A percentile compares a stretch with the other conserved stretches of the same genome.
phyloP scores from a whole-genome alignment of 2,329 filamentous ascomycete species.

The Fusarium anguioides region DNA sequence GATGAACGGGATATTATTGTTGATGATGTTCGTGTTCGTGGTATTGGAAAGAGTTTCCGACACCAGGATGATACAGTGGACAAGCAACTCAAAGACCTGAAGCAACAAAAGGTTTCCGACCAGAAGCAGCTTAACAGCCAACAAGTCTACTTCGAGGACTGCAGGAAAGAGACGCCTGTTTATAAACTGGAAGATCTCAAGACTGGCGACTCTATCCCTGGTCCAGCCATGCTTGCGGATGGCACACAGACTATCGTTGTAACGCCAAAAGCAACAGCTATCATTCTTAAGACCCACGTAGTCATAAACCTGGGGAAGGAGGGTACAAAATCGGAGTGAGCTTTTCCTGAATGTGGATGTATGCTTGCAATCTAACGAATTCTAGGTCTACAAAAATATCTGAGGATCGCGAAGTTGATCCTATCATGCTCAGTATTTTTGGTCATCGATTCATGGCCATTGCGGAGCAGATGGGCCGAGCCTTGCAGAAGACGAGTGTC shows the following conservation, averaged over 20 bases:
- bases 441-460: constrained; percentile 88
- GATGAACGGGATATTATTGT: constrained; percentile 87
- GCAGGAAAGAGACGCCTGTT: constrained; percentile 80
- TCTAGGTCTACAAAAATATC: constrained; percentile 37
- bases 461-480: constrained; percentile 85
- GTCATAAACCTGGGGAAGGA: constrained; percentile 82
- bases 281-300: constrained; percentile 87
- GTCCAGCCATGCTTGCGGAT: constrained; percentile 88
- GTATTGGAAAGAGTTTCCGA: constrained; percentile 88
- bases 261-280: constrained; percentile 78
- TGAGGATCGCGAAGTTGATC: constrained; percentile 68
- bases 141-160: constrained; percentile 86
- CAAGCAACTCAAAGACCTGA: constrained; percentile 79
- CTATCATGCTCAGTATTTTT: constrained; percentile 83
- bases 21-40: constrained; percentile 87
- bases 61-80: constrained; percentile 85
- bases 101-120: constrained; percentile 65
- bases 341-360: background rate
- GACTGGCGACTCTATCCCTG: constrained; percentile 77
- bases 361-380: background rate
- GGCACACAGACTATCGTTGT: constrained; percentile 93
- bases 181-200: constrained; percentile 82
- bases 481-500: constrained; percentile 82
- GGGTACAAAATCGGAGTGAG: constrained; percentile 51
- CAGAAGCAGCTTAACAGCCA: constrained; percentile 73